phyloP scores from a whole-genome alignment of 2,329 filamentous ascomycete species.

The Scedosporium boydii region DNA sequence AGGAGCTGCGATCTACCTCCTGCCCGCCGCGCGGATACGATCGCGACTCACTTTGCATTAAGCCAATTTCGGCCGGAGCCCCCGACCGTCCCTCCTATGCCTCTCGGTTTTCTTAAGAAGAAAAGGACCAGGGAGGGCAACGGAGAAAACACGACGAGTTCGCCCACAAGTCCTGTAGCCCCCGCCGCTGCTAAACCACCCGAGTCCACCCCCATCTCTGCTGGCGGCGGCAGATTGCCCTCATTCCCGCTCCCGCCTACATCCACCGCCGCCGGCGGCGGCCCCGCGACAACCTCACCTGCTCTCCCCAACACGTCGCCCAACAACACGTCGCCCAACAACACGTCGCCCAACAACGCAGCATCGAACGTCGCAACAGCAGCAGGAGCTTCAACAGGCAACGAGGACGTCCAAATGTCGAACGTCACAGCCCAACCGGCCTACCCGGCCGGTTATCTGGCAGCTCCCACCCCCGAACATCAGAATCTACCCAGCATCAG shows the following conservation, averaged over 20 bases:
- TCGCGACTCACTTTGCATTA: slow-evolving; percentile 17
- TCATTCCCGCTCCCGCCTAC: slow-evolving; percentile 18
- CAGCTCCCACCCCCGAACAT: slow-evolving; percentile 37
- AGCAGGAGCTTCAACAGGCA: slow-evolving; percentile 17
- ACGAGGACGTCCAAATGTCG: slow-evolving; percentile 14
- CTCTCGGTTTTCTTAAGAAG: slow-evolving; percentile 96
- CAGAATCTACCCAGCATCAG: slow-evolving; percentile 74
- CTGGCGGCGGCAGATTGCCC: slow-evolving; percentile 15
- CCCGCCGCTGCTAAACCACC: slow-evolving; percentile 45
- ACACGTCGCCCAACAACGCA: not conserved
- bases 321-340: slow-evolving; percentile 9
- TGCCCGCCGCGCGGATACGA: slow-evolving; percentile 4
- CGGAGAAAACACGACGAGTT: slow-evolving; percentile 44
- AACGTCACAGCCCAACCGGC: slow-evolving; percentile 20
- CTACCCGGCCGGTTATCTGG: slow-evolving; percentile 16
- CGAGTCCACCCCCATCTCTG: slow-evolving; percentile 29
- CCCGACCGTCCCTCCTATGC: slow-evolving; percentile 49
- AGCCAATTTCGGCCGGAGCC: not conserved
- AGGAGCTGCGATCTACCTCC: not conserved
- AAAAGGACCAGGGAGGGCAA: slow-evolving; percentile 90
- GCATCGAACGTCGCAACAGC: too few relatives aligned
- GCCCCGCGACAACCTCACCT: slow-evolving; percentile 15
- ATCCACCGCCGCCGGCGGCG: slow-evolving; percentile 10
- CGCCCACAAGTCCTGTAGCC: slow-evolving; percentile 55
- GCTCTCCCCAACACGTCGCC: slow-evolving; percentile 17